A percentile compares a stretch with the other conserved stretches of the same genome.
Evolutionary conservation across 164 flowering plant genomes (phyloP).

Genomic region (Tetracentron sinense): DNA sequence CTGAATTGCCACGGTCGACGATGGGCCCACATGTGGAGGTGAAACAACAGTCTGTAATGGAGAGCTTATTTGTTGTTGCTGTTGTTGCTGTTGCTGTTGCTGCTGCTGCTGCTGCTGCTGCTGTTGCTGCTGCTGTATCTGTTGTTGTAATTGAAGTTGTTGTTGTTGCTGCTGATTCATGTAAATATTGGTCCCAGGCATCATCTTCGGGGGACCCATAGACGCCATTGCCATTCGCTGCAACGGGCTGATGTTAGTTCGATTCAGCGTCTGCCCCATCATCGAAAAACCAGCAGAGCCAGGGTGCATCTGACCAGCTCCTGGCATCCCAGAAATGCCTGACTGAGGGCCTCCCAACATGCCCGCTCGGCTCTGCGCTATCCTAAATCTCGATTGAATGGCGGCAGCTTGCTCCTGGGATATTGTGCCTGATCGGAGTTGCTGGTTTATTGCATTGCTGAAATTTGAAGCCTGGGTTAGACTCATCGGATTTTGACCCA

Average conservation of each 20-base stretch:
- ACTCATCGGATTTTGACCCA: slow-evolving; percentile 61
- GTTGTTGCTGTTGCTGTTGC: slow-evolving; percentile 42
- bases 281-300: slow-evolving; percentile 59
- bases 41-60: slow-evolving; percentile 69
- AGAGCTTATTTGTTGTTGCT: slow-evolving; percentile 49
- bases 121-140: slow-evolving; percentile 16
- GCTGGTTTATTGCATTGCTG: slow-evolving; percentile 40
- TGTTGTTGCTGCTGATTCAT: slow-evolving; percentile 61
- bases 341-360: slow-evolving; percentile 52
- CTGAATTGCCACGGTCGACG: slow-evolving; percentile 52
- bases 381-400: slow-evolving; percentile 35
- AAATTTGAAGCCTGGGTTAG: slow-evolving; percentile 40
- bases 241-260: slow-evolving; percentile 46
- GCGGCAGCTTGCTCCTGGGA: slow-evolving; percentile 37
- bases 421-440: slow-evolving; percentile 44
- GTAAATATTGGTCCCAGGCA: slow-evolving; percentile 57
- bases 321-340: slow-evolving; percentile 51
- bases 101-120: slow-evolving; percentile 25
- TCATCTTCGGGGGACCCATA: slow-evolving; percentile 84
- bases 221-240: slow-evolving; percentile 58
- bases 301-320: slow-evolving; percentile 62
- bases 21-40: slow-evolving; percentile 66
- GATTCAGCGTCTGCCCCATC: slow-evolving; percentile 61
- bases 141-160: slow-evolving; percentile 17
- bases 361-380: slow-evolving; percentile 39